Evolutionary conservation across 225 moss, liverwort and hornwort species (phyloP).

Genomic region (Bryum argenteum): DNA sequence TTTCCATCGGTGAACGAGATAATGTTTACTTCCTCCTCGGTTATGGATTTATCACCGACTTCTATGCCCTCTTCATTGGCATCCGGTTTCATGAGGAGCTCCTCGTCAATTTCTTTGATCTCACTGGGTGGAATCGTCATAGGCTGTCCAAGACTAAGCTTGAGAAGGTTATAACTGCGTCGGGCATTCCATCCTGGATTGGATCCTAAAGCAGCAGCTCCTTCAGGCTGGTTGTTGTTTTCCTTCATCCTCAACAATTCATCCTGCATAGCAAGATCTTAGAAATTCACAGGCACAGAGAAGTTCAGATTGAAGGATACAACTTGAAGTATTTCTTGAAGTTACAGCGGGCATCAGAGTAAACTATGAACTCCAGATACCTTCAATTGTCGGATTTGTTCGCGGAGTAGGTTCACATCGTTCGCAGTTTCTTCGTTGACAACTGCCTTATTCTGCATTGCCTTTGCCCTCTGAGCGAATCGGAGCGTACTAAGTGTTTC

Average conservation of each 20-base stretch:
- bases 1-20: background rate
- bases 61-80: conserved; percentile 18
- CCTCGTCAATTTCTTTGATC: conserved; percentile 31
- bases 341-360: no score
- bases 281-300: background rate
- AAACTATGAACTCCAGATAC: conserved; percentile 26
- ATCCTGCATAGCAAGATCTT: conserved; percentile 50
- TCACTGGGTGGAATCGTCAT: conserved; percentile 43
- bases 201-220: conserved; percentile 25
- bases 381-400: conserved; percentile 90
- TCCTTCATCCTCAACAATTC: conserved; percentile 85
- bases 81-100: conserved; percentile 19
- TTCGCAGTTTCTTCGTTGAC: conserved; percentile 81
- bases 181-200: conserved; percentile 48
- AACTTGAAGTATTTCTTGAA: background rate
- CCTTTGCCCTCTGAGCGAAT: conserved; percentile 89
- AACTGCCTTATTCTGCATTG: conserved; percentile 87
- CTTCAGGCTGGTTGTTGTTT: conserved; percentile 47
- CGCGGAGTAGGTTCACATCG: conserved; percentile 80
- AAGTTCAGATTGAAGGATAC: background rate
- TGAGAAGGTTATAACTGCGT: conserved; percentile 54
- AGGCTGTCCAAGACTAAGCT: conserved; percentile 52
- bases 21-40: background rate
- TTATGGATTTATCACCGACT: background rate
- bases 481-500: conserved; percentile 86